phyloP scores from a whole-genome alignment of 2,329 filamentous ascomycete species.

The Aspergillus pseudoglaucus region DNA sequence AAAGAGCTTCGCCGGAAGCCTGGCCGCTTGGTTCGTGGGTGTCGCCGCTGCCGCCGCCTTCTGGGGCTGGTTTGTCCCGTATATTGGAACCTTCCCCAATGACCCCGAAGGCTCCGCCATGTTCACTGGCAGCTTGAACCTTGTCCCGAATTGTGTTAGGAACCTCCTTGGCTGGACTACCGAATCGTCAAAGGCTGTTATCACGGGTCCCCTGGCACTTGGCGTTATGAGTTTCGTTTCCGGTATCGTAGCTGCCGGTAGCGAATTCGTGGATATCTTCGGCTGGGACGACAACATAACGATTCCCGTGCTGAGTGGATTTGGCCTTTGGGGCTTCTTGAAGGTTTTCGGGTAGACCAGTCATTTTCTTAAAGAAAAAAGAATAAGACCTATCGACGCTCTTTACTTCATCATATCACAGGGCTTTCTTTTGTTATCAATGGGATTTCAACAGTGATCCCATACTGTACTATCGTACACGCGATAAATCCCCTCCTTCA shows the following conservation, averaged over 20 bases:
- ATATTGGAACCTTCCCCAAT: slow-evolving; percentile 58
- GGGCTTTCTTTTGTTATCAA: not conserved
- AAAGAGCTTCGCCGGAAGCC: slow-evolving; percentile 84
- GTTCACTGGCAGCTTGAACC: slow-evolving; percentile 66
- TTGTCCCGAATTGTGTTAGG: slow-evolving; percentile 57
- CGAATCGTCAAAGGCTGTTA: slow-evolving; percentile 46
- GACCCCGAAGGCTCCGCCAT: slow-evolving; percentile 68
- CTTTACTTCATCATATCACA: not conserved
- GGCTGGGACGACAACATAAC: slow-evolving; percentile 97
- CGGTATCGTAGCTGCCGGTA: slow-evolving; percentile 80
- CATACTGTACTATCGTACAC: not conserved
- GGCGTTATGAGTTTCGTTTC: slow-evolving; percentile 77
- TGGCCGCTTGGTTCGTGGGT: slow-evolving; percentile 77
- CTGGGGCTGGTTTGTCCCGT: slow-evolving; percentile 78
- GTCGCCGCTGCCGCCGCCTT: slow-evolving; percentile 77
- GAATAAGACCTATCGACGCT: not conserved
- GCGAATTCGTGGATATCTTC: slow-evolving; percentile 85
- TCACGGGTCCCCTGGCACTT: slow-evolving; percentile 67
- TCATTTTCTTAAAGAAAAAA: not conserved
- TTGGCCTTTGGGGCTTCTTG: slow-evolving; percentile 86
- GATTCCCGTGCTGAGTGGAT: slow-evolving; percentile 83
- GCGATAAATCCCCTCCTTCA: too few species aligned
- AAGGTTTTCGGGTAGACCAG: slow-evolving; percentile 62
- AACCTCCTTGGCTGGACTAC: slow-evolving; percentile 56
- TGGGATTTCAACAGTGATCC: not conserved